phyloP scores from a whole-genome alignment of 192 early-diverging fungal genomes.

The Coemansia javaensis region DNA sequence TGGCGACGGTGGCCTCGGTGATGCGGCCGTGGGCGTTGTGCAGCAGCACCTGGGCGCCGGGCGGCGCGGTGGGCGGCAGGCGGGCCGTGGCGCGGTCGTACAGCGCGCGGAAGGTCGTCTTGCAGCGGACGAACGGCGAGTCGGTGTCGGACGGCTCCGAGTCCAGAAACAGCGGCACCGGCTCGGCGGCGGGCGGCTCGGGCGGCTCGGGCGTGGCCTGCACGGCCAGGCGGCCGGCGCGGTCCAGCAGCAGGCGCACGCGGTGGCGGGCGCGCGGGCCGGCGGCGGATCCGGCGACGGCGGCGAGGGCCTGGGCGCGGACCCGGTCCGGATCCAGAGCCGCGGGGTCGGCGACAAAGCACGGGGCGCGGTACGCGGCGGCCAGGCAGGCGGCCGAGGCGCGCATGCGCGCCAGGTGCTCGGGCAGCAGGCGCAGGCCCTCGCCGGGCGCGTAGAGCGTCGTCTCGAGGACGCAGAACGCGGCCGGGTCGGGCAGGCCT shows the following conservation, averaged over 20 bases:
- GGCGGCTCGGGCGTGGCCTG: constrained; percentile 14
- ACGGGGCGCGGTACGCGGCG: background rate
- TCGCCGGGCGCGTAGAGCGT: constrained; percentile 9
- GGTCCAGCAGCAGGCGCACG: constrained; percentile 19
- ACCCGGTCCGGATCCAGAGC: background rate
- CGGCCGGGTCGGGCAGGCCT: constrained; percentile 14
- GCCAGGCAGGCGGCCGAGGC: constrained; percentile 12
- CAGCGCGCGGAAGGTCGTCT: constrained; percentile 33
- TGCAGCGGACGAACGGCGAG: constrained; percentile 33
- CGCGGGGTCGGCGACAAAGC: constrained; percentile 1
- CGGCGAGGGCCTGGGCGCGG: background rate
- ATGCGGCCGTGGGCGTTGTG: constrained; percentile 15
- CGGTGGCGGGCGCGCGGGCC: constrained; percentile 4
- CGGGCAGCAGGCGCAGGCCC: constrained; percentile 16
- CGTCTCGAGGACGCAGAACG: constrained; percentile 36
- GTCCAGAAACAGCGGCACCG: constrained; percentile 24
- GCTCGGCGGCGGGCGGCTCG: background rate
- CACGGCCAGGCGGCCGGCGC: constrained; percentile 10
- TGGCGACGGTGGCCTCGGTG: constrained; percentile 40
- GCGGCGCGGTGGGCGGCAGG: background rate
- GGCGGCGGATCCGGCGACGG: too few relatives aligned
- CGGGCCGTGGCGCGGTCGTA: constrained; percentile 19
- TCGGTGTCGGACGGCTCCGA: constrained; percentile 8
- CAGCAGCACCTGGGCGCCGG: constrained; percentile 28
- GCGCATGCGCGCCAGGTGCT: constrained; percentile 27